A percentile compares a stretch with the other conserved stretches of the same genome.
phyloP scores from a whole-genome alignment of 2,329 filamentous ascomycete genomes.

The Lomentospora prolificans region DNA sequence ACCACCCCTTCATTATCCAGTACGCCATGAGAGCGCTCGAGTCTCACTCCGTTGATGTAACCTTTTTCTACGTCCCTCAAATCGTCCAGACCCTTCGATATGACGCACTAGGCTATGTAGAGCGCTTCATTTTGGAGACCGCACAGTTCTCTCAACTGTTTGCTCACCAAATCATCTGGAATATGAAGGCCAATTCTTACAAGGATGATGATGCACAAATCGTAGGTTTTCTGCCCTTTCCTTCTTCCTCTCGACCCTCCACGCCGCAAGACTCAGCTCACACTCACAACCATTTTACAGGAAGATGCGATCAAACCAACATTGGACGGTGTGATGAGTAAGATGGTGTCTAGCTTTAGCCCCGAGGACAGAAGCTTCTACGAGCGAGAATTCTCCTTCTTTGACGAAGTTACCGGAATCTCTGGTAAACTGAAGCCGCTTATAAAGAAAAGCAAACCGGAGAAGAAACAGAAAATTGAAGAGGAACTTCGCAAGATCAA shows the following conservation, averaged over 20 bases:
- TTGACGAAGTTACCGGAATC: constrained; percentile 89
- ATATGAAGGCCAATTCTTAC: constrained; percentile 98
- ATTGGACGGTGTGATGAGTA: constrained; percentile 79
- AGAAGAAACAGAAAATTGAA: constrained; percentile 99
- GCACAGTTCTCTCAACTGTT: constrained; percentile 97
- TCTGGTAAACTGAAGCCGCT: constrained; percentile 92
- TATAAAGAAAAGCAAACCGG: constrained; percentile 84
- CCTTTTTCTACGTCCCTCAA: constrained; percentile 98
- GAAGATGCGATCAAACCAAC: constrained; percentile 90
- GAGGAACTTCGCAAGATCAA: constrained; percentile 96
- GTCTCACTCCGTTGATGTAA: constrained; percentile 89
- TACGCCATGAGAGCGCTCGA: constrained; percentile 95
- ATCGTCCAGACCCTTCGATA: constrained; percentile 94
- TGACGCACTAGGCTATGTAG: constrained; percentile 86
- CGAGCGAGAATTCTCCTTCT: constrained; percentile 94
- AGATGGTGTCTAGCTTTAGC: constrained; percentile 76
- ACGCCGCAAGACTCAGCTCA: background rate
- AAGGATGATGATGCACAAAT: constrained; percentile 91
- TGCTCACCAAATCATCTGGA: constrained; percentile 99
- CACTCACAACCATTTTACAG: constrained; percentile 25
- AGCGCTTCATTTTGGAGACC: constrained; percentile 93
- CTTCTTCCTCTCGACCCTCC: background rate
- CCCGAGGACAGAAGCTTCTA: constrained; percentile 74
- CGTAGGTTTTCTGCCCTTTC: constrained; percentile 35
- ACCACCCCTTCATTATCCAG: constrained; percentile 88